phyloP scores from a whole-genome alignment of 2,329 filamentous ascomycete species.

The Paraphoma sp. region DNA sequence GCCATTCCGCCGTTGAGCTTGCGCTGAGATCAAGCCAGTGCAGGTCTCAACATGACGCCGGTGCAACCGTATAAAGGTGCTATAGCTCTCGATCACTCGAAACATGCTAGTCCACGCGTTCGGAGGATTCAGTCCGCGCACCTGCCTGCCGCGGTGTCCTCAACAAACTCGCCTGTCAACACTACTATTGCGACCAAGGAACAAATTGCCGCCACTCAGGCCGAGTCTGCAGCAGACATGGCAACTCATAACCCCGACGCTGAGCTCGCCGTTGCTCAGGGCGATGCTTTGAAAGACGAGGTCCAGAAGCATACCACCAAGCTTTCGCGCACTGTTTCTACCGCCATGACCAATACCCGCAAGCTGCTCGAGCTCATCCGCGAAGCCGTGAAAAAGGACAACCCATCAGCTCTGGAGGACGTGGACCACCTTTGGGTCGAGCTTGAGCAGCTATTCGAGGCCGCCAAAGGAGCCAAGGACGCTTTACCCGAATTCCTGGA shows the following conservation, averaged over 20 bases:
- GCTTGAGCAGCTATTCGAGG: slow-evolving; percentile 32
- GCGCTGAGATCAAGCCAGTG: background rate
- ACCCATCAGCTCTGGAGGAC: slow-evolving; percentile 14
- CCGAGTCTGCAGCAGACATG: background rate
- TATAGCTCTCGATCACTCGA: slow-evolving; percentile 19
- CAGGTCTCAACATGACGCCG: slow-evolving; percentile 9
- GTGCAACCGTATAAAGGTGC: slow-evolving; percentile 12
- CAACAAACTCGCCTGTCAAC: slow-evolving; percentile 6
- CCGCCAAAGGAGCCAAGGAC: slow-evolving; percentile 22
- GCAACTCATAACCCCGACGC: slow-evolving; percentile 13
- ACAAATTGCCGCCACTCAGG: slow-evolving; percentile 25
- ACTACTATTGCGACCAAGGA: slow-evolving; percentile 30
- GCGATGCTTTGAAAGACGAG: slow-evolving; percentile 24
- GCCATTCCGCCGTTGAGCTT: background rate
- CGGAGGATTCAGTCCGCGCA: slow-evolving; percentile 10
- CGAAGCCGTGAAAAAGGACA: slow-evolving; percentile 20
- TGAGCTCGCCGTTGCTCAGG: slow-evolving; percentile 32
- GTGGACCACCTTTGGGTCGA: slow-evolving; percentile 33
- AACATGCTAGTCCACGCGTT: slow-evolving; percentile 22
- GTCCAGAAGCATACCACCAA: slow-evolving; percentile 24
- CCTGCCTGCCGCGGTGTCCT: slow-evolving; percentile 7
- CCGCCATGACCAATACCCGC: slow-evolving; percentile 22
- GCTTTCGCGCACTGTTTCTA: slow-evolving; percentile 25
- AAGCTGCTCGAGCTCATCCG: slow-evolving; percentile 32
- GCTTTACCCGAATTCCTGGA: slow-evolving; percentile 33